phyloP scores from a whole-genome alignment of 176 grass and related monocot genomes.

The Hordeum marinum region DNA sequence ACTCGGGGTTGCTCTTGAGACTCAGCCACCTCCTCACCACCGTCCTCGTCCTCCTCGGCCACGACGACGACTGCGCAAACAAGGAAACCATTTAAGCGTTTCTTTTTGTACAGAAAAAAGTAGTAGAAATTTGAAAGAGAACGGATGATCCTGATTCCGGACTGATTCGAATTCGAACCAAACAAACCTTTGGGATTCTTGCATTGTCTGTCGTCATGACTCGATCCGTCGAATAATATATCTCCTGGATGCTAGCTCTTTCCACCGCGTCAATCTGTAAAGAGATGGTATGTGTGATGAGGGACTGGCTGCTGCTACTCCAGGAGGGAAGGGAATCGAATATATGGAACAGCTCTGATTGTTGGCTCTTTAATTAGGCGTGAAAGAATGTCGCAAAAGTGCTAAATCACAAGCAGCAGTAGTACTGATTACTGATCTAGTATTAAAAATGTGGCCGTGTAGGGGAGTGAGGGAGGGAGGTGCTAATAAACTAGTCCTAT shows the following conservation, averaged over 20 bases:
- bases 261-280: neutral
- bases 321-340: neutral
- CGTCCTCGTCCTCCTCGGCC: conserved; percentile 76
- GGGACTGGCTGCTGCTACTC: neutral
- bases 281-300: neutral
- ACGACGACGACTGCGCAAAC: conserved; percentile 57
- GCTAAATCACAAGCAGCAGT: neutral
- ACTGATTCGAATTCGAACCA: neutral
- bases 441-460: neutral
- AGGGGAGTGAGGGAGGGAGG: neutral
- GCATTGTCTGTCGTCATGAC: conserved; percentile 50
- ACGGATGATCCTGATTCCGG: neutral
- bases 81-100: too few species aligned
- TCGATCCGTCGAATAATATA: neutral
- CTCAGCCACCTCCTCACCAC: conserved; percentile 79
- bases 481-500: neutral
- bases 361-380: neutral
- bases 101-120: too few species aligned
- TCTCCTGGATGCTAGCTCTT: too few species aligned
- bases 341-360: neutral
- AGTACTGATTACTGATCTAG: neutral
- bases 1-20: conserved; percentile 31
- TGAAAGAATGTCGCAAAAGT: conserved; percentile 9
- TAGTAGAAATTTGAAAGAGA: neutral
- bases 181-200: conserved; percentile 59